Conservation (phyloP, 805 yeast species). For the Tetrapisispora pingtungensis region DNA sequence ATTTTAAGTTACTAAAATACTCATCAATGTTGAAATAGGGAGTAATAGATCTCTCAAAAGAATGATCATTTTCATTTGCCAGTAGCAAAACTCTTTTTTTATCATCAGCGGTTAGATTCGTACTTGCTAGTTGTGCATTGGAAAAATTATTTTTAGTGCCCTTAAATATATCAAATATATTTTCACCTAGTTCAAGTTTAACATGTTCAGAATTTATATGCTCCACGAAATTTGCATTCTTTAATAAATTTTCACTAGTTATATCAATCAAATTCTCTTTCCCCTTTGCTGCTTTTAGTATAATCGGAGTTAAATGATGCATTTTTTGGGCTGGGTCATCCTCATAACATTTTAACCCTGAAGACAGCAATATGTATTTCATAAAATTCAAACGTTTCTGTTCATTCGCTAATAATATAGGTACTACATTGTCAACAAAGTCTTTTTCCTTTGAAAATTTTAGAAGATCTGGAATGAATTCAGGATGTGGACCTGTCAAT, state of each 20-base stretch:
- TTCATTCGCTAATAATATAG: constrained; percentile 36
- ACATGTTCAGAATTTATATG: constrained; percentile 30
- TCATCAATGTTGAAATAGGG: constrained; percentile 61
- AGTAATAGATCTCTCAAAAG: constrained; percentile 46
- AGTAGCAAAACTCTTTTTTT: constrained; percentile 43
- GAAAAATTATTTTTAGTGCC: constrained; percentile 12
- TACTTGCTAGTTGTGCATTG: constrained; percentile 7
- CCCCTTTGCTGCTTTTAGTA: constrained; percentile 30
- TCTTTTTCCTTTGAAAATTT: constrained; percentile 27
- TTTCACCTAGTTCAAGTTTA: constrained; percentile 34
- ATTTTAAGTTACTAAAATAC: constrained; percentile 36
- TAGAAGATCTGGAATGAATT: constrained; percentile 53
- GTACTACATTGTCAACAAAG: constrained; percentile 30
- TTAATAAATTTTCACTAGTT: constrained; percentile 9
- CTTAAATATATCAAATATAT: constrained; percentile 12
- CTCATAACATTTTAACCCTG: constrained; percentile 62
- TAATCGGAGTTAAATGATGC: constrained; percentile 64
- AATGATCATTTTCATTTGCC: constrained; percentile 31
- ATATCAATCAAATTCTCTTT: constrained; percentile 7
- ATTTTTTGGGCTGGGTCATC: constrained; percentile 35
- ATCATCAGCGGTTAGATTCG: constrained; percentile 42
- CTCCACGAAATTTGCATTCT: constrained; percentile 25
- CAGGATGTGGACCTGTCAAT: constrained; percentile 85
- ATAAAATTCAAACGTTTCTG: constrained; percentile 45
- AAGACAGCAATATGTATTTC: constrained; percentile 41